Evolutionary conservation across 768 basidiomycete genomes (phyloP), one percentile per base, ranked within the genome.

Genomic region (Cystofilobasidium macerans): DNA sequence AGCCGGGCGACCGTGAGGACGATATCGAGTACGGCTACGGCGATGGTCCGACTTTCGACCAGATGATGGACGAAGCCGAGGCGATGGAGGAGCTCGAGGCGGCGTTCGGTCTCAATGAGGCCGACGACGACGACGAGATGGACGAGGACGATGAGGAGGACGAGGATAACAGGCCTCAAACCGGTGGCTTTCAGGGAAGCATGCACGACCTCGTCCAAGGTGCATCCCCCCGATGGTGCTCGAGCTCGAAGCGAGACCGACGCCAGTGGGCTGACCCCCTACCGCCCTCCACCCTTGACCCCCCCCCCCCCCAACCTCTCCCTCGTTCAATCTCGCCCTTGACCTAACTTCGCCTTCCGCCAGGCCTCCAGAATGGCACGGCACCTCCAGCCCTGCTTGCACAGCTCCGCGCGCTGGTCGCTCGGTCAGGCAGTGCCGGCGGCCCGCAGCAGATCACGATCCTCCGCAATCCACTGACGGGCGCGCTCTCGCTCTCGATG

Each of bases 391-490:
- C 45, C 8, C 42, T 32, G n/a, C 43, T 30, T 3, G 51, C 51
- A 3, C 51, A 54, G 30, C 51, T 54, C 28, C 28, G n/a, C 14
- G 3, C 28, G 28, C 51, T 54, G 28, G 9, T 54, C 6, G 7
- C 26, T 8, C 12, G 26, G 26, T 42, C n/a, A 8, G 28, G 33
- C 2, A 16, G 26, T 20, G 8, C 40, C 4, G 16, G 36, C 20
- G 26, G 36, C 20, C 13, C 58, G 3, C 12, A 33, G 38, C 40
- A 36, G 36, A 36, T 60, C 24, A 42, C 58, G 24, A 40, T 64
- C 32, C 63, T 64, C 5, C 54, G 51, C 30, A 54, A 64, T 13
- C 63, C 56, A n/a, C 42, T 57, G 8, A 56, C 54, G 16, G 30
- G 16, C 24, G 54, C 45, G 22, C n/a, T 56, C 14, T 58, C 54